Percentiles rank a stretch among this genome's conserved stretches.
Evolutionary conservation across 179 eudicot genomes (phyloP).

Genomic region (Silene vulgaris): DNA sequence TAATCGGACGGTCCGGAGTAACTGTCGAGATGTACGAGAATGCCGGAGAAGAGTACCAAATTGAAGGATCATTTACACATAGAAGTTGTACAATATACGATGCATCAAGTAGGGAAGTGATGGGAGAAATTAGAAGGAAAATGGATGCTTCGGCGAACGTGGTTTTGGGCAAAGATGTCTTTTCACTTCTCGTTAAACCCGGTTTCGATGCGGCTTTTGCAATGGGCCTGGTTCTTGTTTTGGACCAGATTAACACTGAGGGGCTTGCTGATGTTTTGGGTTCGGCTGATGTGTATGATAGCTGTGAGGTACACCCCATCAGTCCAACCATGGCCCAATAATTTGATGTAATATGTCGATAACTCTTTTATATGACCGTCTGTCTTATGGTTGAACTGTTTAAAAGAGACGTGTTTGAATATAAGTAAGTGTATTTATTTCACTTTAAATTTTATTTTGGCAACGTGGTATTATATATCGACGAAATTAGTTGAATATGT

Average conservation of each 20-base stretch:
- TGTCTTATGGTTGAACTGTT: not conserved
- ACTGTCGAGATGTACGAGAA: conserved; percentile 52
- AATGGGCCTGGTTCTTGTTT: conserved; percentile 54
- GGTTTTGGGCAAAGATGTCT: conserved; percentile 53
- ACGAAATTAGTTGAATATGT: too few relatives aligned
- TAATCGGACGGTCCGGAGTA: conserved; percentile 59
- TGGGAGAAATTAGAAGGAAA: conserved; percentile 64
- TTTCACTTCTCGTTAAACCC: conserved; percentile 40
- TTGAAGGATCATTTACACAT: conserved; percentile 59
- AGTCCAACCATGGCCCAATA: conserved; percentile 4
- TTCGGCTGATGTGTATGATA: conserved; percentile 6
- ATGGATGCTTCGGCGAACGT: conserved; percentile 57
- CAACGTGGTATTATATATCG: too few relatives aligned
- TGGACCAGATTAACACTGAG: conserved; percentile 48
- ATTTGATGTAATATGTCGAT: not conserved
- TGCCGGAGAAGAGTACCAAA: conserved; percentile 50
- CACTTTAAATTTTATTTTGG: too few relatives aligned
- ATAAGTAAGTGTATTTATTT: too few relatives aligned
- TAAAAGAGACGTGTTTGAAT: too few relatives aligned
- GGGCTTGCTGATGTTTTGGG: conserved; percentile 28
- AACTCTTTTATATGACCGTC: not conserved
- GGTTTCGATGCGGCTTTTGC: conserved; percentile 69
- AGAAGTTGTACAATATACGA: conserved; percentile 50
- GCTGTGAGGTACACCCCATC: not conserved
- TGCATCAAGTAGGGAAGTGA: conserved; percentile 28